A percentile compares a stretch with the other conserved stretches of the same genome.
These are phyloP conservation scores for Obelidium mucronatum DNA, from an alignment of 192 early-diverging fungal genomes.

Conservation along the genomic window DNA sequence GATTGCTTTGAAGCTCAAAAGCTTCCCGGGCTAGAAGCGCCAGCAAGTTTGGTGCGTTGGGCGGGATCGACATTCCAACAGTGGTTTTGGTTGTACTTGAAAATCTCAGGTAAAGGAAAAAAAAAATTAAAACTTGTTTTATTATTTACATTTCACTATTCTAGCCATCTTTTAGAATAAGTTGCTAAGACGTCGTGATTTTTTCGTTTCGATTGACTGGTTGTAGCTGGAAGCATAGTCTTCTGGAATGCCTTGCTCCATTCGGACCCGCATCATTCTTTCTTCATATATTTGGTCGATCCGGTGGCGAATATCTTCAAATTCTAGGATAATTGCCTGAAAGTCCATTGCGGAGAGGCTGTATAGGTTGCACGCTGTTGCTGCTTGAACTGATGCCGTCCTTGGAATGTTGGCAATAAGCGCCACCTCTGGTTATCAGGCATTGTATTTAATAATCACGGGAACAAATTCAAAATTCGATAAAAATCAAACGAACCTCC, in stretches of 20 bases:
- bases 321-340: constrained; percentile 1
- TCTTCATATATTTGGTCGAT: constrained; percentile 25
- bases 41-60: too few species aligned
- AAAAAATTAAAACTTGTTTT: not conserved
- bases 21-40: not conserved
- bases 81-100: too few species aligned
- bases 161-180: not conserved
- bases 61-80: too few species aligned
- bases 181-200: not conserved
- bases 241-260: constrained; percentile 13
- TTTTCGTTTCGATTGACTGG: too few species aligned
- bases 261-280: constrained; percentile 16
- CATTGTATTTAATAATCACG: too few species aligned
- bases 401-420: constrained; percentile 14
- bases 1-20: too few species aligned
- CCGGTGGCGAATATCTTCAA: not conserved
- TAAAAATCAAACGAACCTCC: too few species aligned
- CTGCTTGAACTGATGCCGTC: constrained; percentile 13
- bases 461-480: too few species aligned
- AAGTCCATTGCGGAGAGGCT: constrained; percentile 12
- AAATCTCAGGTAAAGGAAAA: not conserved
- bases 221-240: not conserved
- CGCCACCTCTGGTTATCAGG: constrained; percentile 1
- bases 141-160: too few species aligned
- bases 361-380: constrained; percentile 13